Percentiles rank a stretch among this genome's conserved stretches.
Evolutionary conservation across 495 filamentous ascomycete genomes (phyloP).

Genomic region (Margaritispora aquatica): DNA sequence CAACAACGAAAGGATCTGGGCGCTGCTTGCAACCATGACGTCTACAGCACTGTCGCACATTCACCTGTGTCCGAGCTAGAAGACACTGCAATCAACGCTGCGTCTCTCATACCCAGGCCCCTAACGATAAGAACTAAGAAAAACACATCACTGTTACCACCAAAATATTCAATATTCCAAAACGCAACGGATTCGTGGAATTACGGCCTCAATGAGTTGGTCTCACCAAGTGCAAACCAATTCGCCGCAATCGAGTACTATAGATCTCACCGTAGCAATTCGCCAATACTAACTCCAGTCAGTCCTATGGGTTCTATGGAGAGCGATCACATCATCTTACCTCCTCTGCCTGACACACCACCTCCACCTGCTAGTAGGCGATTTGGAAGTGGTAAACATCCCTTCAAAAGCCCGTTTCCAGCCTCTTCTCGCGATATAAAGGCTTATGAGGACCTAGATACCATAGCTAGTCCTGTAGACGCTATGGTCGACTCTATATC

Average conservation of each 20-base stretch:
- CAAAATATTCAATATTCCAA: neutral
- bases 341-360: neutral
- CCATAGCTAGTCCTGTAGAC: neutral
- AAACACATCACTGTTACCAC: neutral
- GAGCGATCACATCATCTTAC: neutral
- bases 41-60: neutral
- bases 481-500: too few relatives aligned
- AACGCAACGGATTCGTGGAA: neutral
- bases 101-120: neutral
- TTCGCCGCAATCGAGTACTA: neutral
- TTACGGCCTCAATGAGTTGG: neutral
- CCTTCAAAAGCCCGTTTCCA: constrained; percentile 13
- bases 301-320: neutral
- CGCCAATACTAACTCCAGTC: neutral
- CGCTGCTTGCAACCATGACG: neutral
- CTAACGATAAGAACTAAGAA: neutral
- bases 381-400: constrained; percentile 10
- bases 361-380: neutral
- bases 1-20: neutral
- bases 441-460: neutral
- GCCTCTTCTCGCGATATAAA: constrained; percentile 1
- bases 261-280: neutral
- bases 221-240: neutral
- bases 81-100: neutral
- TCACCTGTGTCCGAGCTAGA: neutral